phyloP scores from a whole-genome alignment of 139 green algal genomes.

The Picochlorum costavermella region DNA sequence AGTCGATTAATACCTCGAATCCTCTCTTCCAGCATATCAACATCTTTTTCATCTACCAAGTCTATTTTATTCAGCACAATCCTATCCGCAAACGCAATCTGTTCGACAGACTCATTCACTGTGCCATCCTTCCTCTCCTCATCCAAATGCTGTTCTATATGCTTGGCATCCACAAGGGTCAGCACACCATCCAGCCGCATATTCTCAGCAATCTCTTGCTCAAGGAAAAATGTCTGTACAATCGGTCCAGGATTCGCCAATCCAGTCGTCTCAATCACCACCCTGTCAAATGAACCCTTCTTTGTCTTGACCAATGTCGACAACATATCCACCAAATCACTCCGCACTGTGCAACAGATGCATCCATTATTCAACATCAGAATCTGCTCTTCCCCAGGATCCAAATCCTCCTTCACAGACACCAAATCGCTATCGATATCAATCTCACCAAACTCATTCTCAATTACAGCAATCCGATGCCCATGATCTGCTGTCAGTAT shows the following conservation, averaged over 20 bases:
- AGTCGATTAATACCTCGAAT: slow-evolving; percentile 80
- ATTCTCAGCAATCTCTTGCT: slow-evolving; percentile 29
- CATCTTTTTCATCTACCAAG: slow-evolving; percentile 46
- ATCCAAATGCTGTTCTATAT: slow-evolving; percentile 44
- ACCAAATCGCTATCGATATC: slow-evolving; percentile 89
- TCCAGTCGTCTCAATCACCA: slow-evolving; percentile 96
- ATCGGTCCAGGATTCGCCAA: slow-evolving; percentile 89
- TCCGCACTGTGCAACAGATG: slow-evolving; percentile 90
- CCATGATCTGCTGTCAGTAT: slow-evolving; percentile 79
- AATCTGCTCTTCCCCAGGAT: slow-evolving; percentile 61
- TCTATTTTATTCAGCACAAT: slow-evolving; percentile 95
- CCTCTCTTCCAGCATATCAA: slow-evolving; percentile 48
- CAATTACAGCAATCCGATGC: slow-evolving; percentile 79
- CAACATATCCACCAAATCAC: slow-evolving; percentile 82
- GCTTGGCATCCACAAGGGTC: slow-evolving; percentile 63
- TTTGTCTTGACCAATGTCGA: slow-evolving; percentile 55
- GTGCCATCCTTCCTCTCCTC: slow-evolving; percentile 52
- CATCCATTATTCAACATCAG: slow-evolving; percentile 92
- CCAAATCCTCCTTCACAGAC: slow-evolving; percentile 36
- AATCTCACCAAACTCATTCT: slow-evolving; percentile 94
- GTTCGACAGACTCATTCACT: slow-evolving; percentile 87
- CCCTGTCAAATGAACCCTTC: slow-evolving; percentile 68
- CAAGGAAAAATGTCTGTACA: slow-evolving; percentile 86
- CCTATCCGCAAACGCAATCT: slow-evolving; percentile 91
- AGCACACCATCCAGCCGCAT: slow-evolving; percentile 83